Evolutionary conservation across 1,284 basidiomycete species (phyloP), one percentile per base, ranked within the genome.

Genomic region (Phylloboletellus chloephorus): DNA sequence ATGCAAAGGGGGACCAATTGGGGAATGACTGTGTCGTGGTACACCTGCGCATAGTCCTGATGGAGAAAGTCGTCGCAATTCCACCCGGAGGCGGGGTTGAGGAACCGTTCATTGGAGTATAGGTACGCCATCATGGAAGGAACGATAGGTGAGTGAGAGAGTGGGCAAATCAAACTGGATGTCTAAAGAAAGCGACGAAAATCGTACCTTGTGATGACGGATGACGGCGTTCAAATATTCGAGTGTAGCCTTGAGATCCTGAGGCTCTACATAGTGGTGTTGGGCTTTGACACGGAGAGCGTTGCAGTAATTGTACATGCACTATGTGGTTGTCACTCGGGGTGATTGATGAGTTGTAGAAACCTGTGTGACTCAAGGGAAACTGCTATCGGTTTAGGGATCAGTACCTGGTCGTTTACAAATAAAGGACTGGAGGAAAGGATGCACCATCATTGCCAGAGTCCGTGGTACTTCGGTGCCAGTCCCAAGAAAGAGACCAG

Each of bases 281-380:
- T 51, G 56, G 2, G 57, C 50, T 48, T 67, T 70, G 48, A 73
- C 69, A 45, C 72, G 73, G 0, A 73, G 72, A 0, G 74, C 73
- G 39, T 76, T 75, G 54, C 73, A 75, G 46, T 76, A 75, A 41
- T 73, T 73, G 56, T 74, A 75, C 4, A 68, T 73, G 56, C 73
- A 65, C 73, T 71, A 74, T 0, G 71, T n/a, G 67, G 4, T 67
- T 52, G 45, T 51, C 22, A 1, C 51, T 46, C 6, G 71, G 71
- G 5, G 71, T 72, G 19, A 49, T 24, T 3, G 72, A 73, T 4
- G 67, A 60, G 40, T 67, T 65, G 50, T 71, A 70, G 29, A 72
- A 55, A 9, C 56, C 57, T 12, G 43, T 38, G 26, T 16, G 17
- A 16, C 36, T 39, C 23, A 39, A 30, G 10, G 39, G 23, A 16